Evolutionary conservation across 2,329 filamentous ascomycete species (phyloP).

Genomic region (Thelonectria olida): DNA sequence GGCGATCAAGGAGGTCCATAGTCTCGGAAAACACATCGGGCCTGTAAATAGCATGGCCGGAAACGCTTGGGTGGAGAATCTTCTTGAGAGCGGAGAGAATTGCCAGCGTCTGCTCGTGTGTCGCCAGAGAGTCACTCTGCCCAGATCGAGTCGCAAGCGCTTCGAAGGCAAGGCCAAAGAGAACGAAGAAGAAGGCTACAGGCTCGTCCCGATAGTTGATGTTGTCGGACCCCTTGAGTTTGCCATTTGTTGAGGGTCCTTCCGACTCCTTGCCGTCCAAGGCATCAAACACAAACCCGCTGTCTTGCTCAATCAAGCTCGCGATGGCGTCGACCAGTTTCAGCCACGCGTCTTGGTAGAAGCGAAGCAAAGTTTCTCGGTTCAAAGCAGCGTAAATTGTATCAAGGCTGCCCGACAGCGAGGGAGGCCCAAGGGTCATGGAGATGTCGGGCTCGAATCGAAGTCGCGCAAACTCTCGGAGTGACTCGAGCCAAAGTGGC

Average conservation of each 20-base stretch:
- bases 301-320: slow-evolving; percentile 96
- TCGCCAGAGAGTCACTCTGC: slow-evolving; percentile 63
- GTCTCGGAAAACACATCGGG: slow-evolving; percentile 96
- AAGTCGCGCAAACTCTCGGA: slow-evolving; percentile 91
- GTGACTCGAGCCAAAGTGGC: slow-evolving; percentile 90
- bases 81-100: slow-evolving; percentile 93
- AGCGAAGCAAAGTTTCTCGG: slow-evolving; percentile 89
- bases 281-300: slow-evolving; percentile 96
- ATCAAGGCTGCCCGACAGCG: slow-evolving; percentile 85
- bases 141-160: slow-evolving; percentile 83
- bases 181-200: slow-evolving; percentile 97
- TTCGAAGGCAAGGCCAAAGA: slow-evolving; percentile 96
- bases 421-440: slow-evolving; percentile 83
- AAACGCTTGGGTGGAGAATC: slow-evolving; percentile 92
- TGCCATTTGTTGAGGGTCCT: slow-evolving; percentile 57
- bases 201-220: slow-evolving; percentile 99
- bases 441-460: slow-evolving; percentile 98
- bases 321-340: slow-evolving; percentile 97
- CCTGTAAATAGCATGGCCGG: slow-evolving; percentile 95
- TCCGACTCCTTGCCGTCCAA: slow-evolving; percentile 82
- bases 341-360: slow-evolving; percentile 97
- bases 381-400: slow-evolving; percentile 96
- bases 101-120: slow-evolving; percentile 82
- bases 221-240: slow-evolving; percentile 76
- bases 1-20: slow-evolving; percentile 92